Evolutionary conservation across 768 basidiomycete genomes (phyloP).

Genomic region (Lactifluus pinguis): DNA sequence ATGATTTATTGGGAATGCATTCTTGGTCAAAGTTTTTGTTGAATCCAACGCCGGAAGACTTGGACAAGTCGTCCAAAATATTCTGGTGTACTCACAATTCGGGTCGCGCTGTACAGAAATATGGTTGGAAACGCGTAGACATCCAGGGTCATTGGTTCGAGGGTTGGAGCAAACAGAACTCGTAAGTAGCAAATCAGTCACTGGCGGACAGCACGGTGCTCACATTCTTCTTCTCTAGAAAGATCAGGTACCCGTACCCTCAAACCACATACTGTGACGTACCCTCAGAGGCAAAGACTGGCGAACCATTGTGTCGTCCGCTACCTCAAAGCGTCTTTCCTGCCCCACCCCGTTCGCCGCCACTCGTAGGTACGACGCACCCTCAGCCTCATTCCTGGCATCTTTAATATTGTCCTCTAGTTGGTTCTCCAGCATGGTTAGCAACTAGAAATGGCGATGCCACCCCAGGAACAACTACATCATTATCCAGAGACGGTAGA

Average conservation of each 20-base stretch:
- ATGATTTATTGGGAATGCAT: conserved; percentile 35
- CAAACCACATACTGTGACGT: conserved; percentile 30
- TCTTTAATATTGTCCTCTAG: not conserved
- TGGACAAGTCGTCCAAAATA: conserved; percentile 25
- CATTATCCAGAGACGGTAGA: not conserved
- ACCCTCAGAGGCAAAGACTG: conserved; percentile 33
- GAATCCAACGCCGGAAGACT: conserved; percentile 26
- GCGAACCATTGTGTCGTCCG: conserved; percentile 33
- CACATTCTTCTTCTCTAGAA: conserved; percentile 17
- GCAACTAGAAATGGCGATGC: not conserved
- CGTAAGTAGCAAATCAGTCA: conserved; percentile 17
- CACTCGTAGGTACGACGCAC: conserved; percentile 26
- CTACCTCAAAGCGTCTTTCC: conserved; percentile 30
- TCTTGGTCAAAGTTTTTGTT: conserved; percentile 34
- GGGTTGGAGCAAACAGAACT: conserved; percentile 25
- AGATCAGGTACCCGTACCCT: conserved; percentile 35
- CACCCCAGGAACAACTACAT: not conserved
- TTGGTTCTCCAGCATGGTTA: conserved; percentile 20
- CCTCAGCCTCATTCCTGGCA: not conserved
- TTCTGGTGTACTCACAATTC: conserved; percentile 34
- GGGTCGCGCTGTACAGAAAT: conserved; percentile 36
- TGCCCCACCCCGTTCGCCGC: conserved; percentile 23
- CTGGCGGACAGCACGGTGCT: not conserved
- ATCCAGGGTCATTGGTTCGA: conserved; percentile 38
- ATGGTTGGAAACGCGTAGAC: conserved; percentile 40